phyloP scores from a whole-genome alignment of 164 flowering plant genomes.

The Vitis amurensis region DNA sequence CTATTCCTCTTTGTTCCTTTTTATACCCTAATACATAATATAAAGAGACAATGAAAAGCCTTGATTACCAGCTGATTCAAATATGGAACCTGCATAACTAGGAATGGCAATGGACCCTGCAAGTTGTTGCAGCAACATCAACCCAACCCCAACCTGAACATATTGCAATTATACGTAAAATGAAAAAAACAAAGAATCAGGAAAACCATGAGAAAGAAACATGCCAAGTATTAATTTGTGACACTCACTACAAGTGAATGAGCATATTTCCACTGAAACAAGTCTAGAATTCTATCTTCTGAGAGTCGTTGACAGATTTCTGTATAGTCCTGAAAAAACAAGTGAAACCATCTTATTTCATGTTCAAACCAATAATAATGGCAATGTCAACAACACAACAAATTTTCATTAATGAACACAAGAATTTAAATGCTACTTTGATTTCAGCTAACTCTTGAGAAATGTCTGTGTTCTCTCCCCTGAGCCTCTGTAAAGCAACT shows the following conservation, averaged over 20 bases:
- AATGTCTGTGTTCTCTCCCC: constrained; percentile 37
- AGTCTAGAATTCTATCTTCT: constrained; percentile 33
- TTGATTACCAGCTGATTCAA: constrained; percentile 21
- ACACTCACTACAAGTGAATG: constrained; percentile 13
- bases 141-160: constrained; percentile 31
- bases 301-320: constrained; percentile 27
- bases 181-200: no score
- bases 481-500: constrained; percentile 31
- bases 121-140: constrained; percentile 30
- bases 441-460: constrained; percentile 40
- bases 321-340: constrained; percentile 43
- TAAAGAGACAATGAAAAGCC: neutral
- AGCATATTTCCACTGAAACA: constrained; percentile 61
- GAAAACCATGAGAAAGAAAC: no score
- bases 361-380: neutral
- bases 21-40: no score
- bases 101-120: constrained; percentile 13
- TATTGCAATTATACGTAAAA: no score
- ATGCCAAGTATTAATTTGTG: neutral
- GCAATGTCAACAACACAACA: neutral
- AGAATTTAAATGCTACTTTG: constrained; percentile 17
- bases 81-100: constrained; percentile 15
- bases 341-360: neutral
- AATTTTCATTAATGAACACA: neutral
- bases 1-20: no score